Percentiles rank a stretch among this genome's conserved stretches.
These are phyloP conservation scores for Umbelopsis sp. DNA, from an alignment of 192 early-diverging fungal species.

Conservation along the genomic window DNA sequence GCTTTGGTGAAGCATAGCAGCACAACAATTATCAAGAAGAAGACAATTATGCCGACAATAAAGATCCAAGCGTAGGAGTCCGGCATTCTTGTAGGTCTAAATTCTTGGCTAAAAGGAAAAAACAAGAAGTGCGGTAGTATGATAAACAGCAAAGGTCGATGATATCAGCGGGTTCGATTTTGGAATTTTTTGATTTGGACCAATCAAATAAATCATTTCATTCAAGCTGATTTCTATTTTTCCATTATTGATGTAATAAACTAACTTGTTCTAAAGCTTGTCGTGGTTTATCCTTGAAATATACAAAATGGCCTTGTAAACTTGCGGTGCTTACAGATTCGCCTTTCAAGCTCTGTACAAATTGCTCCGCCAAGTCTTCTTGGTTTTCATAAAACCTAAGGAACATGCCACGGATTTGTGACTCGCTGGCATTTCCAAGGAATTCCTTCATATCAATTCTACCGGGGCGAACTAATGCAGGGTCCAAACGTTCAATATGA, in stretches of 20 bases:
- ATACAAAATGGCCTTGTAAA: constrained; percentile 96
- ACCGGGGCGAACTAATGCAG: constrained; percentile 79
- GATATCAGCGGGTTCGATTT: constrained; percentile 3
- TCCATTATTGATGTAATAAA: constrained; percentile 24
- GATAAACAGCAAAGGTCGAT: neutral
- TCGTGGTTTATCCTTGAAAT: constrained; percentile 74
- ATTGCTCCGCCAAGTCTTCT: constrained; percentile 62
- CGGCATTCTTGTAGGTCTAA: neutral
- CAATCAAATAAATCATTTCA: neutral
- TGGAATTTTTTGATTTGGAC: constrained; percentile 9
- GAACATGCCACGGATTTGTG: constrained; percentile 77
- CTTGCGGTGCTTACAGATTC: constrained; percentile 78
- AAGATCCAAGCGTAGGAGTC: constrained; percentile 40
- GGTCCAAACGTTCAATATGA: constrained; percentile 76
- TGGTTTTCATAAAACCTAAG: constrained; percentile 72
- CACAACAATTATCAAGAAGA: constrained; percentile 33
- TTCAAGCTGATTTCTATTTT: neutral
- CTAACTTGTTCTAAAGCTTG: constrained; percentile 58
- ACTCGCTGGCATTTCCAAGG: constrained; percentile 70
- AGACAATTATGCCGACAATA: constrained; percentile 34
- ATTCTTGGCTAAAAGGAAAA: neutral
- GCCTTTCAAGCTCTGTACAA: constrained; percentile 60
- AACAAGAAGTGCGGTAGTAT: neutral
- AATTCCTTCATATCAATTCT: constrained; percentile 76
- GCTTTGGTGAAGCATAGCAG: constrained; percentile 40